A percentile compares a stretch with the other conserved stretches of the same genome.
These are phyloP conservation scores for Apophysomyces elegans DNA, from an alignment of 371 early-diverging fungal genomes.

Conservation along the genomic window DNA sequence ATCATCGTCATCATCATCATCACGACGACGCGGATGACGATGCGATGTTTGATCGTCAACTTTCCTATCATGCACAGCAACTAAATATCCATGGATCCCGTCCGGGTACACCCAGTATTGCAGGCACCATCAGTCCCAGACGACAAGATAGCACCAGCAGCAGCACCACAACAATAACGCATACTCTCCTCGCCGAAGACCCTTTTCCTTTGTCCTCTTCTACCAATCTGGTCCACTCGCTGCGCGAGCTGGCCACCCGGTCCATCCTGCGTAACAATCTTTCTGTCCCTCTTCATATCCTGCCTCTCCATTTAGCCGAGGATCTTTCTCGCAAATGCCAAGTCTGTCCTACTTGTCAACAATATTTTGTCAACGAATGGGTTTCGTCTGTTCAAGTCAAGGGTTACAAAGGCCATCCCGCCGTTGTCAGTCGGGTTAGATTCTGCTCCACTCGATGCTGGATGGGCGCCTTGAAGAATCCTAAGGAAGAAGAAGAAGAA, in stretches of 20 bases:
- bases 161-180: background rate
- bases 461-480: slow-evolving; percentile 30
- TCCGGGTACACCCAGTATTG: slow-evolving; percentile 24
- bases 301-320: slow-evolving; percentile 50
- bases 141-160: background rate
- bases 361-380: slow-evolving; percentile 67
- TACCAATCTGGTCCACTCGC: slow-evolving; percentile 32
- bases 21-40: slow-evolving; percentile 40
- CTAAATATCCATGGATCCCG: slow-evolving; percentile 45
- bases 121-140: background rate
- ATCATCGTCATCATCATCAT: background rate
- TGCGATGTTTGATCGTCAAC: slow-evolving; percentile 47
- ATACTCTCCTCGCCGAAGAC: background rate
- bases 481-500: background rate
- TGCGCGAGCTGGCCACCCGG: slow-evolving; percentile 40
- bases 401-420: slow-evolving; percentile 63
- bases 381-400: slow-evolving; percentile 65
- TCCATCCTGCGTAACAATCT: slow-evolving; percentile 25
- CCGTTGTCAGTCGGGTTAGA: slow-evolving; percentile 60
- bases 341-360: slow-evolving; percentile 52
- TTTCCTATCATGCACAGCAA: slow-evolving; percentile 47
- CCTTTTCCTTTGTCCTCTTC: background rate
- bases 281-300: slow-evolving; percentile 27
- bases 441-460: slow-evolving; percentile 62
- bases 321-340: slow-evolving; percentile 45